Base-by-base conservation (phyloP, 106 monocot species). In the Dioscorea dumetorum region DNA sequence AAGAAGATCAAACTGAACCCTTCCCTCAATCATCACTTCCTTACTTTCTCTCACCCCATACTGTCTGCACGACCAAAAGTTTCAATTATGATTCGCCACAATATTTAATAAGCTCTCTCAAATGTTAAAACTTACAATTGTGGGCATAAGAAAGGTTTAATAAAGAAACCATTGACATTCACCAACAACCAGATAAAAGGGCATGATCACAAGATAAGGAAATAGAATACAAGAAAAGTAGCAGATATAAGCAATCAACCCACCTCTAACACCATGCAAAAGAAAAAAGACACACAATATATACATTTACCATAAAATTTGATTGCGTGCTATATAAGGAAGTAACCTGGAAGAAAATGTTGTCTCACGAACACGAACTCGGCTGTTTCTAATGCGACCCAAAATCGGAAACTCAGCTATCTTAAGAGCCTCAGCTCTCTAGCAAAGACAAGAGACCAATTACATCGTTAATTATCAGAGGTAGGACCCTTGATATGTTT, bases 1-100 rank as follows among this genome's bases (percentile, higher is more conserved):
- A 83, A 99, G 76, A 69, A 99, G 68, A 83, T 99, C 99, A 79
- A 99, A 99, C 69, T 99, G 93, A 62, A 99, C 99, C 81, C 99
- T 93, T 73, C 99, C 99, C 52, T 99, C 99, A 19, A 99, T 76
- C 33, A 82, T 83, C 33, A 99, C 82, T 73, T 93, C 99, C 77
- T 99, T 99, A 77, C 99, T 99, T 87, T 99, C 99, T 58, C 99
- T 80, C 61, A 84, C 59, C 22, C 99, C 99, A 82, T 93, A 92
- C 54, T 99, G 99, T 74, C 99, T 99, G 85, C 57, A 79, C 33
- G n/a, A 70, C 22, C 67, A 8, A 16, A 70, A 70, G 19, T 19
- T 20, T 63, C 10, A 63, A 41, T 41, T 41, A 41, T 5, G 6
- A 41, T 41, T 41, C 10, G 5, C 41, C 41, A 41, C 41, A 41